Percentiles rank a stretch among this genome's conserved stretches.
Conservation (phyloP, 2,329 filamentous ascomycete genomes). For the Mariannaea elegans region DNA sequence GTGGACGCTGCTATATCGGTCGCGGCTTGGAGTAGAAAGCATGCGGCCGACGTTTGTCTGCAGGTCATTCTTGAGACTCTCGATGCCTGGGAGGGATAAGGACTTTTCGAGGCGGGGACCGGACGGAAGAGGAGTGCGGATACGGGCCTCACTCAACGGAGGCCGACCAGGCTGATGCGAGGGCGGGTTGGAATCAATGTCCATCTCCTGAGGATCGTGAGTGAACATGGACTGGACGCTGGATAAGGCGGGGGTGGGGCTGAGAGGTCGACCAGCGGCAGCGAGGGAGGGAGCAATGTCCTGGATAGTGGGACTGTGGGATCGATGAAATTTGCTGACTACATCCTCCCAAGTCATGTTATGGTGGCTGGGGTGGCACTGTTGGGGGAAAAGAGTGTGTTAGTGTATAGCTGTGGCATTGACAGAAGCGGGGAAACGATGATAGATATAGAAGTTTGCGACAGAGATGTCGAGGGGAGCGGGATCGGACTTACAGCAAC, state of each 20-base stretch:
- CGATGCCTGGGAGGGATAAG: slow-evolving; percentile 58
- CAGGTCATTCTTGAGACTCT: slow-evolving; percentile 61
- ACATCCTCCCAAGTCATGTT: slow-evolving; percentile 70
- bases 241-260: slow-evolving; percentile 52
- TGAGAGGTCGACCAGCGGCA: slow-evolving; percentile 55
- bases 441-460: not conserved
- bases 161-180: slow-evolving; percentile 49
- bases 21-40: slow-evolving; percentile 58
- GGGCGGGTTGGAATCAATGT: slow-evolving; percentile 54
- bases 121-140: slow-evolving; percentile 65
- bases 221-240: slow-evolving; percentile 51
- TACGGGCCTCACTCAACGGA: slow-evolving; percentile 57
- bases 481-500: slow-evolving; percentile 61
- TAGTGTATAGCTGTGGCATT: slow-evolving; percentile 27
- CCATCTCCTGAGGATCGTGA: slow-evolving; percentile 63
- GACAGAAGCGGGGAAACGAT: not conserved
- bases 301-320: slow-evolving; percentile 60
- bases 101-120: slow-evolving; percentile 64
- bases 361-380: slow-evolving; percentile 69
- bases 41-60: slow-evolving; percentile 60
- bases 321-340: slow-evolving; percentile 61
- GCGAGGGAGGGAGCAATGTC: slow-evolving; percentile 56
- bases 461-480: not conserved
- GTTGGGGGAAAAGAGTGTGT: slow-evolving; percentile 29
- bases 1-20: slow-evolving; percentile 62